Percentiles rank a stretch among this genome's conserved stretches.
Conservation (phyloP, 1,284 basidiomycete species). For the Moesziomyces sp. region DNA sequence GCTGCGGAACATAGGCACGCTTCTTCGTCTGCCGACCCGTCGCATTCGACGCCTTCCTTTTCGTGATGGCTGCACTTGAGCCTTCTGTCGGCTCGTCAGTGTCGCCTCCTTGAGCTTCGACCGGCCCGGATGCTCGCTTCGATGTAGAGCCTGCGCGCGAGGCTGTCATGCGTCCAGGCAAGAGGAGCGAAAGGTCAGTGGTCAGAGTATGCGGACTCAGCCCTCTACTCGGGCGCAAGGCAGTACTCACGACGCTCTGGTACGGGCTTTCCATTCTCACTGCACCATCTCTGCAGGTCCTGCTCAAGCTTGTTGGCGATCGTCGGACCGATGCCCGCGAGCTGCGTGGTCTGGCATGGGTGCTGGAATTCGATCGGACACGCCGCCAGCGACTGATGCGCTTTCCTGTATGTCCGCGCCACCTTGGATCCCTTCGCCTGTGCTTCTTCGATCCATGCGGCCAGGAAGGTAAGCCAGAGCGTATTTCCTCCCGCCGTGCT, state of each 20-base stretch:
- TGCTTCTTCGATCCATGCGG: slow-evolving; percentile 56
- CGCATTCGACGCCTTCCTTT: slow-evolving; percentile 16
- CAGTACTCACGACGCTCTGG: slow-evolving; percentile 37
- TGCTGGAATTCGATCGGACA: slow-evolving; percentile 53
- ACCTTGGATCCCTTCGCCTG: slow-evolving; percentile 53
- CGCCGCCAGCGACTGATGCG: slow-evolving; percentile 49
- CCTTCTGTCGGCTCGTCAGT: background rate
- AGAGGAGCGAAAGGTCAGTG: no score
- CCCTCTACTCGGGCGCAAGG: background rate
- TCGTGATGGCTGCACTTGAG: slow-evolving; percentile 1
- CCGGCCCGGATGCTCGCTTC: slow-evolving; percentile 1
- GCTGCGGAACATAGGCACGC: slow-evolving; percentile 58
- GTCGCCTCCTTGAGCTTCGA: background rate
- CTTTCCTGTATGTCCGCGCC: slow-evolving; percentile 53
- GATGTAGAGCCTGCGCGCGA: slow-evolving; percentile 12
- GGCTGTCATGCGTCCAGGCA: background rate
- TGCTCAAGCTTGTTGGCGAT: slow-evolving; percentile 56
- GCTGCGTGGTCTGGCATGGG: slow-evolving; percentile 56
- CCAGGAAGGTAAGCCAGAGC: slow-evolving; percentile 58
- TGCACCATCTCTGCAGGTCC: slow-evolving; percentile 56
- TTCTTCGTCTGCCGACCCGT: slow-evolving; percentile 42
- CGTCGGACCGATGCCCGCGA: slow-evolving; percentile 56
- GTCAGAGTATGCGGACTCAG: background rate
- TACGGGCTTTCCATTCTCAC: slow-evolving; percentile 36
- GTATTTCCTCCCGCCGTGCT: slow-evolving; percentile 40